Evolutionary conservation across 495 filamentous ascomycete species (phyloP).

Genomic region (Thozetella sp.): DNA sequence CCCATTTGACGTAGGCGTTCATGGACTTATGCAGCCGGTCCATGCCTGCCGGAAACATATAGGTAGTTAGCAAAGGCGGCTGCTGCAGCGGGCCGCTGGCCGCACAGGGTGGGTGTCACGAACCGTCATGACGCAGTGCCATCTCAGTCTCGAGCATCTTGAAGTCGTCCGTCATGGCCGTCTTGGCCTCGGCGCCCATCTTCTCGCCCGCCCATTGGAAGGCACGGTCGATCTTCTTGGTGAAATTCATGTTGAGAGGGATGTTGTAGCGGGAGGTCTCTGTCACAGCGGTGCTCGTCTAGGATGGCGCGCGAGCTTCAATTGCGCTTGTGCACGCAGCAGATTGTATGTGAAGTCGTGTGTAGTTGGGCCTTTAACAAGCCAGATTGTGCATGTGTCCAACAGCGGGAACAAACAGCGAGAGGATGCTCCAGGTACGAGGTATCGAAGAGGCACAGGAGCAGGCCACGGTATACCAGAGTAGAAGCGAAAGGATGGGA

Average conservation of each 20-base stretch:
- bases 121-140: conserved; percentile 89
- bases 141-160: conserved; percentile 92
- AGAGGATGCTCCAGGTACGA: too few relatives aligned
- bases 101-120: conserved; percentile 15
- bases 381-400: too few relatives aligned
- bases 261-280: too few relatives aligned
- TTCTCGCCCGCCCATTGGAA: conserved; percentile 99
- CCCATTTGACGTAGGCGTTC: conserved; percentile 85
- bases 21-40: conserved; percentile 90
- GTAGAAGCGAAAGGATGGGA: too few relatives aligned
- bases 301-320: too few relatives aligned
- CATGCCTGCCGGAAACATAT: conserved; percentile 62
- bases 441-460: too few relatives aligned
- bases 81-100: background rate
- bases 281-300: too few relatives aligned
- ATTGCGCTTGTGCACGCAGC: too few relatives aligned
- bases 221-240: conserved; percentile 94
- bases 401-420: too few relatives aligned
- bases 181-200: conserved; percentile 94
- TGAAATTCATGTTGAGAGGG: conserved; percentile 74
- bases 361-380: too few relatives aligned
- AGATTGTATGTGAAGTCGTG: too few relatives aligned
- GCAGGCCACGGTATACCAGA: too few relatives aligned
- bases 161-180: conserved; percentile 88
- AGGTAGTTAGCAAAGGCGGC: conserved; percentile 3